These are phyloP conservation scores for Centrapalus pauciflorus DNA, from an alignment of 129 eudicot genomes.

Conservation along the genomic window DNA sequence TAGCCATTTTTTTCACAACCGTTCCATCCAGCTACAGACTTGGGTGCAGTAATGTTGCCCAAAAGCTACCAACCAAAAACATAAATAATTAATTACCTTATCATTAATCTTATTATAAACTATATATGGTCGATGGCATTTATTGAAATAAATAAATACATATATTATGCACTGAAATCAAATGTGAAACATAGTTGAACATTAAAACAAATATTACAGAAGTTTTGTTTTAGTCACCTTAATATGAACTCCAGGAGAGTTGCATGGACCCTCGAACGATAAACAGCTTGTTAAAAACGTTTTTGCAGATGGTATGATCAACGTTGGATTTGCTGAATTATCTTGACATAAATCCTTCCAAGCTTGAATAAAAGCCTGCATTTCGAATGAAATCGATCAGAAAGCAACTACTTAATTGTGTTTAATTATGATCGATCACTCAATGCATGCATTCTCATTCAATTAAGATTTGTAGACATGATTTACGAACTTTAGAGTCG, in stretches of 20 bases:
- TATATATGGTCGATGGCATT: background rate
- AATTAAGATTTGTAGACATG: background rate
- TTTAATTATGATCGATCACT: background rate
- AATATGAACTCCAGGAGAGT: background rate
- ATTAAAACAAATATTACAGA: background rate
- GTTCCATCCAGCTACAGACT: constrained; percentile 15
- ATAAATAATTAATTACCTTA: background rate
- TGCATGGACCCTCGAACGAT: constrained; percentile 32
- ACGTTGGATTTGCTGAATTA: background rate
- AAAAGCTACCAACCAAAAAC: constrained; percentile 13
- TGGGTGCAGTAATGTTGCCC: constrained; percentile 25
- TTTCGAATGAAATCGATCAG: background rate
- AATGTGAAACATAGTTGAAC: background rate
- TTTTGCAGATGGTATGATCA: constrained; percentile 18
- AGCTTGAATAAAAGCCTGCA: constrained; percentile 35
- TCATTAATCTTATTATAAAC: too few species aligned
- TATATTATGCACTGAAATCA: background rate
- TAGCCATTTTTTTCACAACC: background rate
- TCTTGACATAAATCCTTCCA: constrained; percentile 34
- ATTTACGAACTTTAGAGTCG: constrained; percentile 34
- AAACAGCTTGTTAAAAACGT: constrained; percentile 22
- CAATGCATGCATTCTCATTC: background rate
- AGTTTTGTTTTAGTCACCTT: constrained; percentile 16
- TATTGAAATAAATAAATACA: background rate
- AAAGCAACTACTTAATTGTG: background rate